A percentile compares a stretch with the other conserved stretches of the same genome.
phyloP scores from a whole-genome alignment of 2,329 filamentous ascomycete species.

The Ceratocystis ficicola region DNA sequence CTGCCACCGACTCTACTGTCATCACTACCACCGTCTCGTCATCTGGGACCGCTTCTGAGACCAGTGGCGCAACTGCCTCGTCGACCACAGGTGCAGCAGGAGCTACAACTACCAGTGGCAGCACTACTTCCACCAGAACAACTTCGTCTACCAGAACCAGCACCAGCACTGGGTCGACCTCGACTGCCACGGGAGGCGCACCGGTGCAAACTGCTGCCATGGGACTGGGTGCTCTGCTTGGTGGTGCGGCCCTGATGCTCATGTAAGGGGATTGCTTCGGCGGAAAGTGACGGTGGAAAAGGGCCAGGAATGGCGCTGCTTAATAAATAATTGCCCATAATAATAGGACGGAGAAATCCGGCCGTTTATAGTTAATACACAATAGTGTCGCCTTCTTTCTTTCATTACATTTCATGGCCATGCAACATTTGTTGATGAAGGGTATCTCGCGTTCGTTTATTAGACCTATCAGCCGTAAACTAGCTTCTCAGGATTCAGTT shows the following conservation, averaged over 20 bases:
- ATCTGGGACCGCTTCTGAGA: slow-evolving; percentile 20
- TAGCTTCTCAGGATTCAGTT: neutral
- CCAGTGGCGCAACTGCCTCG: neutral
- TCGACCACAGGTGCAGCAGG: no score
- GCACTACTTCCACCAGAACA: slow-evolving; percentile 23
- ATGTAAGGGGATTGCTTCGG: slow-evolving; percentile 29
- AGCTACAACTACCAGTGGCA: no score
- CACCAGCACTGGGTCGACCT: slow-evolving; percentile 20
- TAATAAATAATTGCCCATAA: slow-evolving; percentile 10
- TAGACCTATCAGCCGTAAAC: neutral
- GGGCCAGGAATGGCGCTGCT: neutral
- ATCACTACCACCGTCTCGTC: slow-evolving; percentile 24
- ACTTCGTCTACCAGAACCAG: slow-evolving; percentile 16
- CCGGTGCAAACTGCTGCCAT: slow-evolving; percentile 33
- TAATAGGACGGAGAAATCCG: neutral
- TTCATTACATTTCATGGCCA: neutral
- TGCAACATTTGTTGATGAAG: neutral
- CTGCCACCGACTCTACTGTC: slow-evolving; percentile 23
- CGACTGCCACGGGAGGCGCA: slow-evolving; percentile 27
- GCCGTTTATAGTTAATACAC: slow-evolving; percentile 7
- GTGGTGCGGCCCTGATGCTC: slow-evolving; percentile 35
- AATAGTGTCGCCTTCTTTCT: neutral
- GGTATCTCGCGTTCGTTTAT: neutral
- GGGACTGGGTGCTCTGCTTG: slow-evolving; percentile 37
- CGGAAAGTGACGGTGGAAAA: neutral